Base-by-base conservation (phyloP, 176 grass and related monocot genomes). In the Rhipidocladum racemiflorum region DNA sequence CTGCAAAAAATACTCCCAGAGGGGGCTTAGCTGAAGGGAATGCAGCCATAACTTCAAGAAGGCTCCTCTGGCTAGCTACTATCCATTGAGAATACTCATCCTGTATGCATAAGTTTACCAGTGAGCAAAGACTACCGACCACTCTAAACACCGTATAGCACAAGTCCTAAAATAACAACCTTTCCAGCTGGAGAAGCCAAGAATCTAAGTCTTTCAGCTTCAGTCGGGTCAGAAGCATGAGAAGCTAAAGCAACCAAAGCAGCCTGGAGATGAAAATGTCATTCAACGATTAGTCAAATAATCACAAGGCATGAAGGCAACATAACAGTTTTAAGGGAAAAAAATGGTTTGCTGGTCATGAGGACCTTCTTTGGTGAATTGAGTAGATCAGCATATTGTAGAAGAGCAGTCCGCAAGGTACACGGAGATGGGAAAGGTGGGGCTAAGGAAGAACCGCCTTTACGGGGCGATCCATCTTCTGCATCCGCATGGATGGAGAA, bases 31-130 rank as follows among this genome's bases (percentile, higher is more conserved):
- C 91, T 83, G 94, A 93, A 83, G 91, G 91, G 76, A 97, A 97
- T 72, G 84, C 86, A 72, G 62, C 81, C 89, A 97, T 91, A 80
- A 97, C 94, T 93, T 97, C 94, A 87, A 97, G 60, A 86, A 97
- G 91, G 80, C 91, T 97, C 81, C 91, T 97, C 68, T 97, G 94
- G 72, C 81, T 93, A 71, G 86, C 83, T 72, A 91, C 75, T 78
- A 97, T 83, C 94, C 94, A 97, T 32, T 97, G 94, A 85, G 91
- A 93, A 76, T 97, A 97, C 42, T 97, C 94, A 77, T 97, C 94
- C 94, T 97, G 75, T 30, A 77, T 59, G 70, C 13, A 23, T 10
- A 91, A 84, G 77, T 49, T 7, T 32, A 63, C 18, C 70, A 65
- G 48, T 86, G 42, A 88, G 25, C 15, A 81, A 55, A 71, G 1